Evolutionary conservation across 352 stramenopile genomes (phyloP).

Genomic region (Phytopythium boreale): DNA sequence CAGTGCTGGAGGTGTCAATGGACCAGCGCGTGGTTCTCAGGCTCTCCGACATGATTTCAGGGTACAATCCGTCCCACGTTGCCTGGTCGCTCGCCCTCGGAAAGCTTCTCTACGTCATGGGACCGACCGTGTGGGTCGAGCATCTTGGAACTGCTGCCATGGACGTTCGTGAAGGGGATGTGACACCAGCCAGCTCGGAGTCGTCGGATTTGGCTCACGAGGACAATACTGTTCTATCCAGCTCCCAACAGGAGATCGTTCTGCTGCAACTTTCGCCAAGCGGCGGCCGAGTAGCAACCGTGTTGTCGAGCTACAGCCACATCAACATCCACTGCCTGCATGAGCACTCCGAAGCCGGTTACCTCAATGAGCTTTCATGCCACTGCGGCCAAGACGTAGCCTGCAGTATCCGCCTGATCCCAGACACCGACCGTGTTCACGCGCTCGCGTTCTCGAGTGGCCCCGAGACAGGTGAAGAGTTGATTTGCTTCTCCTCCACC

Average conservation of each 20-base stretch:
- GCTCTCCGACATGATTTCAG: conserved; percentile 12
- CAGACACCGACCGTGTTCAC: conserved; percentile 8
- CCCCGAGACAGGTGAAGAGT: not conserved
- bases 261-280: conserved; percentile 28
- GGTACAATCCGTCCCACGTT: conserved; percentile 15
- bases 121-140: conserved; percentile 29
- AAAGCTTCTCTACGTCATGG: conserved; percentile 25
- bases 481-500: conserved; percentile 26
- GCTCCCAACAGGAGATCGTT: conserved; percentile 15
- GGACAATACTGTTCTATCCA: not conserved
- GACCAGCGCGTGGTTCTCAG: not conserved
- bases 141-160: conserved; percentile 11
- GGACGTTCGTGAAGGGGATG: not conserved
- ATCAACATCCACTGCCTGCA: conserved; percentile 3
- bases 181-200: not conserved
- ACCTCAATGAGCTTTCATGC: not conserved
- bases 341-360: not conserved
- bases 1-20: not conserved
- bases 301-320: conserved; percentile 20
- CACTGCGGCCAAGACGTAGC: not conserved
- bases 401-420: not conserved
- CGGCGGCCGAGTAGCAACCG: conserved; percentile 12
- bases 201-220: not conserved
- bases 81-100: conserved; percentile 32
- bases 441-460: conserved; percentile 18